Conservation (phyloP, 768 basidiomycete genomes). For the Termitomyces heimii region DNA sequence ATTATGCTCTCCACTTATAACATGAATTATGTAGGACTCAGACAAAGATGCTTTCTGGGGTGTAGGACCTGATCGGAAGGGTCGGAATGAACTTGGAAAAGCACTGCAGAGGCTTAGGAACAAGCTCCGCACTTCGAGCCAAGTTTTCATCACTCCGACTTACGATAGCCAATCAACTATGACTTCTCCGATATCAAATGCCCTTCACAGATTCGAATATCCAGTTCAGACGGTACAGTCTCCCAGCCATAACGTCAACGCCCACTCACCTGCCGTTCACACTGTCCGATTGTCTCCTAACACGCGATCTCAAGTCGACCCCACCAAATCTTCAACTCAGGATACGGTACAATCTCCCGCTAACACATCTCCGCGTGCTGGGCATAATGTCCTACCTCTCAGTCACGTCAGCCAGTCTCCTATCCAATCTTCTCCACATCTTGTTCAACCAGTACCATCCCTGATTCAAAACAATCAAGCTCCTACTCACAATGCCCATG, state of each 20-base stretch:
- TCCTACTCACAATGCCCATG: not conserved
- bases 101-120: slow-evolving; percentile 57
- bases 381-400: not conserved
- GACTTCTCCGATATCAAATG: not conserved
- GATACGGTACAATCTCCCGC: not conserved
- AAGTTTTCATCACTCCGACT: not conserved
- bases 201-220: not conserved
- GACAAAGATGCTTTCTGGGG: slow-evolving; percentile 78
- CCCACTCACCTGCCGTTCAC: not conserved
- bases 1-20: slow-evolving; percentile 1
- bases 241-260: not conserved
- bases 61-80: slow-evolving; percentile 56
- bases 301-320: not conserved
- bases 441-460: not conserved
- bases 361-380: not conserved
- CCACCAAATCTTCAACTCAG: not conserved
- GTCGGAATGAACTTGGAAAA: slow-evolving; percentile 72
- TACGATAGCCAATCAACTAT: not conserved
- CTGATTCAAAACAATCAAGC: not conserved
- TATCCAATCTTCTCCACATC: not conserved
- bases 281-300: not conserved
- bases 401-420: not conserved
- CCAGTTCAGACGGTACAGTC: slow-evolving; percentile 26
- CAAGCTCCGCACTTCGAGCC: slow-evolving; percentile 32
- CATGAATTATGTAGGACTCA: slow-evolving; percentile 44